Base-by-base conservation (phyloP, 169 alveolate species). In the Pseudocohnilembus persalinus region DNA sequence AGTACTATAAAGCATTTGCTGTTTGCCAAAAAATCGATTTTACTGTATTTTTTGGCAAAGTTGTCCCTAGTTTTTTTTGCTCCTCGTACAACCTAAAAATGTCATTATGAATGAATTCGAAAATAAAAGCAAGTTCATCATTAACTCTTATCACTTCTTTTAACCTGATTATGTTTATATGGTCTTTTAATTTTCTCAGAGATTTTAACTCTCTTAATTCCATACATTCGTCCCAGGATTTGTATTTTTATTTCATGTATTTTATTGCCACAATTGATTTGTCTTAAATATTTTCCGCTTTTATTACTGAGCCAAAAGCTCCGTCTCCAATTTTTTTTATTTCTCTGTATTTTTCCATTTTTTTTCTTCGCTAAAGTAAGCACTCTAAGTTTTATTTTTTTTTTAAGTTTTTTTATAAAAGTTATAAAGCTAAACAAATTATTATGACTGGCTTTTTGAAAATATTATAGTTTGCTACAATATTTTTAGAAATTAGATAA, bases 301-400 rank as follows among this genome's bases (percentile, higher is more conserved):
- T 94, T 35, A 85, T 90, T 4, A 96, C 97, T 31, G 95, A 92
- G 15, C 98, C 98, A 89, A 94, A 96, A 32, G 98, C 92, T 26
- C 98, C 98, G 85, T 95, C 95, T 29, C 98, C 98, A n/a, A 96
- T 89, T 33, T 95, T 93, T 87, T 94, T 94, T 74, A 93, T 33
- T 28, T 89, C 82, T 84, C 91, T 88, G 83, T 96, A 94, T 85
- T 91, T 92, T 74, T 96, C 95, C 97, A 94, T 82, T 82, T 81
- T 20, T 11, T n/a, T n/a, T n/a, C n/a, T n/a, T n/a, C n/a, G n/a
- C n/a, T n/a, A n/a, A n/a, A n/a, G n/a, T n/a, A n/a, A n/a, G n/a
- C n/a, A n/a, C n/a, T n/a, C n/a, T n/a, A n/a, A n/a, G n/a, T n/a
- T n/a, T n/a, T n/a, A n/a, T n/a, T n/a, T n/a, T n/a, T n/a, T n/a